phyloP scores from a whole-genome alignment of 768 basidiomycete genomes.

The Leccinellum luteum region DNA sequence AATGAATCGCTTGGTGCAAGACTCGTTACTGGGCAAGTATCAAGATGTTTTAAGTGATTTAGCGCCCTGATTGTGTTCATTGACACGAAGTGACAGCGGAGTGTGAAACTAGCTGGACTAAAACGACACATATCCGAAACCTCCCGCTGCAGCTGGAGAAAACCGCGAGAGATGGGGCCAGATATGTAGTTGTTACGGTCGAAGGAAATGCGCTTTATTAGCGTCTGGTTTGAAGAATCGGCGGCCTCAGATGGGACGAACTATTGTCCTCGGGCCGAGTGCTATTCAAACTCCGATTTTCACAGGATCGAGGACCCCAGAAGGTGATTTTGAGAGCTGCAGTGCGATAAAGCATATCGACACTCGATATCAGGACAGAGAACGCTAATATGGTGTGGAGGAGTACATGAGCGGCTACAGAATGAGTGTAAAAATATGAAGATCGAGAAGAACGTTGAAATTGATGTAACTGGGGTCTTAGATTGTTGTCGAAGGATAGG shows the following conservation, averaged over 20 bases:
- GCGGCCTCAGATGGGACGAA: too few relatives aligned
- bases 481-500: too few relatives aligned
- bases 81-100: too few relatives aligned
- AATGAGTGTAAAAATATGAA: neutral
- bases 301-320: constrained; percentile 1
- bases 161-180: neutral
- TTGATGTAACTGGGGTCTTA: constrained; percentile 1
- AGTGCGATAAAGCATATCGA: neutral
- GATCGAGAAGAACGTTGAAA: neutral
- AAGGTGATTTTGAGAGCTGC: neutral
- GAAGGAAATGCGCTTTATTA: too few relatives aligned
- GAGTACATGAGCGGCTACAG: neutral
- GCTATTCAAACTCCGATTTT: neutral
- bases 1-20: neutral
- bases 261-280: neutral
- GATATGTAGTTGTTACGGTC: too few relatives aligned
- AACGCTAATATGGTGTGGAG: too few relatives aligned
- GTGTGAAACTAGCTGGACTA: neutral
- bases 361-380: neutral
- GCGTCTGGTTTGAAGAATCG: neutral
- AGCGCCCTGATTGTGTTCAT: too few relatives aligned
- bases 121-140: neutral
- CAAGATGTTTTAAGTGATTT: too few relatives aligned
- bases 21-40: too few relatives aligned
- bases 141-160: neutral